A percentile compares a stretch with the other conserved stretches of the same genome.
These are phyloP conservation scores for Apiotrichum porosum DNA, from an alignment of 1,284 basidiomycete species.

Conservation along the genomic window DNA sequence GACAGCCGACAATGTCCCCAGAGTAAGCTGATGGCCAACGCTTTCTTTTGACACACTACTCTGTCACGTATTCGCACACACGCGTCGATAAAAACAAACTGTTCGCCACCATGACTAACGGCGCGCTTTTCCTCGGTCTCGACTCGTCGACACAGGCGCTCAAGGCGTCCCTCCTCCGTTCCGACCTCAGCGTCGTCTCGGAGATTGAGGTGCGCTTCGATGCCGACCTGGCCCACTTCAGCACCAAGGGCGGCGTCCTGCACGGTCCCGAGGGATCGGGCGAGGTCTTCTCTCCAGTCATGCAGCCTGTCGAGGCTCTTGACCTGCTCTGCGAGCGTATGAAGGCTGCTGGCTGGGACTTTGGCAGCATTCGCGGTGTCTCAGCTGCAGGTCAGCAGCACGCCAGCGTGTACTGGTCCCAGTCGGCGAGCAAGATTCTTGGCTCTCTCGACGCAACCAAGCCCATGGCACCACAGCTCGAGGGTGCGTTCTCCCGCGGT, in stretches of 20 bases:
- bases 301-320: slow-evolving; percentile 77
- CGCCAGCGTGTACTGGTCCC: slow-evolving; percentile 81
- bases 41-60: no score
- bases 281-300: slow-evolving; percentile 69
- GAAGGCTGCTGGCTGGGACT: slow-evolving; percentile 53
- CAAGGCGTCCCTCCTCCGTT: slow-evolving; percentile 61
- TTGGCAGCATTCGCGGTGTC: slow-evolving; percentile 29
- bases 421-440: slow-evolving; percentile 56
- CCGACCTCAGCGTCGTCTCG: slow-evolving; percentile 60
- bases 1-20: no score
- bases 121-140: slow-evolving; percentile 70
- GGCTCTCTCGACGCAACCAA: slow-evolving; percentile 55
- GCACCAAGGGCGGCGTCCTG: slow-evolving; percentile 68
- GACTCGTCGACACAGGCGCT: slow-evolving; percentile 85
- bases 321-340: slow-evolving; percentile 71
- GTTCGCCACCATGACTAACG: not conserved
- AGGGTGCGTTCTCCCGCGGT: slow-evolving; percentile 62
- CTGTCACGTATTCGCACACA: no score
- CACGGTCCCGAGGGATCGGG: slow-evolving; percentile 62
- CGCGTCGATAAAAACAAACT: no score
- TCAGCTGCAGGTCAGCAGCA: slow-evolving; percentile 60
- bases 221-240: slow-evolving; percentile 66
- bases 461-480: slow-evolving; percentile 52
- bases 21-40: no score
- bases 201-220: slow-evolving; percentile 77